Evolutionary conservation across 2,329 filamentous ascomycete species (phyloP).

Genomic region (Ustilaginoidea virens): DNA sequence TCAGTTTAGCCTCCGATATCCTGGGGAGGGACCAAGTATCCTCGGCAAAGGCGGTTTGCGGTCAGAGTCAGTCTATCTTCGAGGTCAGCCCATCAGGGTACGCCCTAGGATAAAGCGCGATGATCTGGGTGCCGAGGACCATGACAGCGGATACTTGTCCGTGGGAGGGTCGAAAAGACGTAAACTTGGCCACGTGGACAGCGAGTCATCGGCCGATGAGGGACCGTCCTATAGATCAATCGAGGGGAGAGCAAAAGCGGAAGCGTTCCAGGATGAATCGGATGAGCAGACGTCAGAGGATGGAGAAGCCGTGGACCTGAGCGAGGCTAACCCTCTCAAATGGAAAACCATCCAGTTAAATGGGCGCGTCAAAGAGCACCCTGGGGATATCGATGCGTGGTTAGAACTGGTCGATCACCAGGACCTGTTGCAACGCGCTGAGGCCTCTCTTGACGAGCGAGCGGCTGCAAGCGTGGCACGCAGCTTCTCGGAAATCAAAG

Average conservation of each 20-base stretch:
- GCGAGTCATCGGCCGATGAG: conserved; percentile 30
- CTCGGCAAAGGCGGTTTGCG: conserved; percentile 32
- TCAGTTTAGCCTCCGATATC: conserved; percentile 32
- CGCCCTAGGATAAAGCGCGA: conserved; percentile 11
- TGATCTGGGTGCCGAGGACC: conserved; percentile 8
- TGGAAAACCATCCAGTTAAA: conserved; percentile 46
- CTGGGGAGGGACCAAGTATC: conserved; percentile 20
- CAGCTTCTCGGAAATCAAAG: conserved; percentile 63
- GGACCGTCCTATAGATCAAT: conserved; percentile 49
- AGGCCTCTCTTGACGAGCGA: conserved; percentile 25
- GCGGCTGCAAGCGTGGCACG: conserved; percentile 44
- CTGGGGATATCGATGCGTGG: conserved; percentile 58
- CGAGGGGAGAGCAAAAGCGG: conserved; percentile 41
- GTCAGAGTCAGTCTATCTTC: conserved; percentile 20
- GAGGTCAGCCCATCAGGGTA: conserved; percentile 24
- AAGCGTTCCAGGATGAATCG: conserved; percentile 31
- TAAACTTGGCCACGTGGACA: conserved; percentile 16
- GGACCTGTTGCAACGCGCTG: conserved; percentile 43
- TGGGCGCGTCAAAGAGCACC: conserved; percentile 46
- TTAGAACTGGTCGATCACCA: conserved; percentile 67
- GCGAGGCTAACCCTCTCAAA: conserved; percentile 29
- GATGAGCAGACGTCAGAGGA: conserved; percentile 29
- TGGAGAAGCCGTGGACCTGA: conserved; percentile 16
- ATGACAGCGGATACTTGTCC: conserved; percentile 31
- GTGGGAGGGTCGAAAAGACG: conserved; percentile 27